A percentile compares a stretch with the other conserved stretches of the same genome.
phyloP scores from a whole-genome alignment of 176 grass and related monocot genomes.

The Zea luxurians region DNA sequence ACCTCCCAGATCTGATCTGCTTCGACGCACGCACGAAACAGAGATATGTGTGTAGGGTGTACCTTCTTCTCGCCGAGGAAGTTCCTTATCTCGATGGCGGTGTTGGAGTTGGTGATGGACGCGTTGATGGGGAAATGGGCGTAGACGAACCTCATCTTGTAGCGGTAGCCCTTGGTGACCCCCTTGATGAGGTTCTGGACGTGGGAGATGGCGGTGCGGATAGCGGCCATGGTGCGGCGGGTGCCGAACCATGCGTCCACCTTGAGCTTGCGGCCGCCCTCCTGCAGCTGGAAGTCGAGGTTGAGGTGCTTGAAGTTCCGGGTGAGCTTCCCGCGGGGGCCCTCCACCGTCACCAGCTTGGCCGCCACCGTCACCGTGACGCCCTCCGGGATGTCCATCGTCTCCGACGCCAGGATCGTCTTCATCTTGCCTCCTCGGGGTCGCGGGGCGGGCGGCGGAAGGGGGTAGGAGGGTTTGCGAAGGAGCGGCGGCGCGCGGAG shows the following conservation, averaged over 20 bases:
- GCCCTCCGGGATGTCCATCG: slow-evolving; percentile 82
- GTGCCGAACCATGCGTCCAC: slow-evolving; percentile 96
- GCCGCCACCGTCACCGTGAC: slow-evolving; percentile 64
- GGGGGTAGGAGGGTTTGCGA: background rate
- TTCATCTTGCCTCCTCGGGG: slow-evolving; percentile 50
- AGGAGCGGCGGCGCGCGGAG: slow-evolving; percentile 4
- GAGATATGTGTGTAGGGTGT: background rate
- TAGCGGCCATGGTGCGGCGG: slow-evolving; percentile 82
- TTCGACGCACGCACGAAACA: background rate
- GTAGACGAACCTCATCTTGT: slow-evolving; percentile 92
- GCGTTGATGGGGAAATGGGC: slow-evolving; percentile 97
- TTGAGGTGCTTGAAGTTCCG: slow-evolving; percentile 96
- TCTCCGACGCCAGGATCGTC: slow-evolving; percentile 80
- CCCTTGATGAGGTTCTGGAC: slow-evolving; percentile 91
- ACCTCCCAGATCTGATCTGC: background rate
- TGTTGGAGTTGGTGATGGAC: slow-evolving; percentile 65
- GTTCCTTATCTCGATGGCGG: slow-evolving; percentile 84
- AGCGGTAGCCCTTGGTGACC: slow-evolving; percentile 78
- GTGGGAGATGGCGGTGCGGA: slow-evolving; percentile 93
- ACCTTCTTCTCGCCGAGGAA: slow-evolving; percentile 97
- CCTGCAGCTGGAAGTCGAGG: slow-evolving; percentile 88
- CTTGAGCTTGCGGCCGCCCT: slow-evolving; percentile 70
- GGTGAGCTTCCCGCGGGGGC: slow-evolving; percentile 73
- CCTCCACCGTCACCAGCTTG: slow-evolving; percentile 75
- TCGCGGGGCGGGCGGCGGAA: background rate